Evolutionary conservation across 805 yeast species (phyloP), one percentile per base, ranked within the genome.

Genomic region (Pichia deserticola): DNA sequence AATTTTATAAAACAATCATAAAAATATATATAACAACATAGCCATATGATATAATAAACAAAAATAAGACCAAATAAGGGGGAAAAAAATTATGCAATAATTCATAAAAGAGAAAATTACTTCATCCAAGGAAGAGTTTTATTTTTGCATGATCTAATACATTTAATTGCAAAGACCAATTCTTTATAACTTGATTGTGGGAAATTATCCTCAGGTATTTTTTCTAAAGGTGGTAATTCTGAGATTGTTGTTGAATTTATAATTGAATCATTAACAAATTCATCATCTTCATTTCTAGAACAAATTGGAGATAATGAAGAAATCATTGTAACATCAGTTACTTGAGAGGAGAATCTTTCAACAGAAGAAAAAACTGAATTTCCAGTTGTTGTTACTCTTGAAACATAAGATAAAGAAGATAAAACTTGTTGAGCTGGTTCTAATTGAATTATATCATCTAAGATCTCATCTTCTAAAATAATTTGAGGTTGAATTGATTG

Each of bases 131-230:
- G 48, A 15, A 44, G 20, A 3, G 57, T 52, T 32, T 48, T 51
- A 12, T 51, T 48, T n/a, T 48, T 54, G 39, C 64, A 59, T 32
- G 59, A 54, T 36, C 52, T 58, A 45, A 65, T 60, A 48, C 69
- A 65, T 44, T 58, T 58, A 28, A 65, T 44, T 15, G 62, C 60
- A 51, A 54, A 60, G 0, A 60, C 53, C 32, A 65, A 49, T 40
- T 65, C 68, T 42, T 57, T 59, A 40, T 60, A 59, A 32, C 55
- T 47, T 36, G 51, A 25, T 44, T 52, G 32, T 6, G 27, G 15
- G 28, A 34, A n/a, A 35, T 12, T 20, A 35, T 40, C 48, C n/a
- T n/a, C 6, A 34, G 52, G 40, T 1, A 25, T 1, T 36, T 49
- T 49, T n/a, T 44, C 47, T 7, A 34, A 2, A 4, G 3, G 15